Conservation (phyloP, 2,329 filamentous ascomycete genomes). For the Clarireedia homoeocarpa region DNA sequence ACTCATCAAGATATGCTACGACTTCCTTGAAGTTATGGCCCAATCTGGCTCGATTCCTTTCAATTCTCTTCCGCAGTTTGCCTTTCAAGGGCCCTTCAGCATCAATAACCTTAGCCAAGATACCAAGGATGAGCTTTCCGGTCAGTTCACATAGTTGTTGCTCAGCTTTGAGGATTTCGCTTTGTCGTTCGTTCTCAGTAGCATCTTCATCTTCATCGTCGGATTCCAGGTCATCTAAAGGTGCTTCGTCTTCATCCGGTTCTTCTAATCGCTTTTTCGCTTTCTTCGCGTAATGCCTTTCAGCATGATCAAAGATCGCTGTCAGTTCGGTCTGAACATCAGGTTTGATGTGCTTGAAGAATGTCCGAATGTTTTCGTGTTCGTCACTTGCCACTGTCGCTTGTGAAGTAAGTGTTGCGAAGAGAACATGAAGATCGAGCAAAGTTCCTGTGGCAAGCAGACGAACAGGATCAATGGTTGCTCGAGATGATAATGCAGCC, state of each 20-base stretch:
- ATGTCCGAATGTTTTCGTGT: conserved; percentile 47
- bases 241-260: conserved; percentile 65
- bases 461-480: conserved; percentile 69
- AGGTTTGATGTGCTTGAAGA: conserved; percentile 62
- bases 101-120: conserved; percentile 70
- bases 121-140: conserved; percentile 74
- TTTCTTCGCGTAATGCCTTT: conserved; percentile 70
- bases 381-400: conserved; percentile 36
- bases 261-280: conserved; percentile 54
- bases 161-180: conserved; percentile 68
- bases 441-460: conserved; percentile 67
- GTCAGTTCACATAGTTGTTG: conserved; percentile 80
- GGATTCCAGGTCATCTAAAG: conserved; percentile 56
- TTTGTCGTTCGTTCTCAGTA: conserved; percentile 50
- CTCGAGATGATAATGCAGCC: conserved; percentile 58
- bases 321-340: conserved; percentile 59
- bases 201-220: conserved; percentile 47
- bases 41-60: conserved; percentile 71
- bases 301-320: conserved; percentile 68
- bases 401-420: conserved; percentile 58
- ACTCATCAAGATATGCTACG: conserved; percentile 68
- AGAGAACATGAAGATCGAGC: conserved; percentile 75
- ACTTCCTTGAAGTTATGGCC: conserved; percentile 84
- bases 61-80: conserved; percentile 61
- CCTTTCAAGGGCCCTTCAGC: conserved; percentile 49